Conservation (phyloP, 352 stramenopile genomes). For the Hyaloperonospora brassicae region DNA sequence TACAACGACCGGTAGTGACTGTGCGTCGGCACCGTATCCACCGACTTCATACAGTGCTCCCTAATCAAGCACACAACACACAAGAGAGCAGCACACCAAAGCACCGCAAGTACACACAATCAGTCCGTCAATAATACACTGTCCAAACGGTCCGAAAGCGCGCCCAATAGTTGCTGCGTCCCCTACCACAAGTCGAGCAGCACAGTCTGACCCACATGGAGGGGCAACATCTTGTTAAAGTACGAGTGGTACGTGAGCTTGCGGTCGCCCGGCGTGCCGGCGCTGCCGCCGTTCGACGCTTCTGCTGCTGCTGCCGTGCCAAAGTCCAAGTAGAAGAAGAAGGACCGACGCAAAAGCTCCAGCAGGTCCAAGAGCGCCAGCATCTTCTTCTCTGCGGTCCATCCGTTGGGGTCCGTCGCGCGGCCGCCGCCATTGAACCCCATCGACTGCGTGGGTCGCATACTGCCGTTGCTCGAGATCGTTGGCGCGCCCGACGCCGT, state of each 20-base stretch:
- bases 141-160: no score
- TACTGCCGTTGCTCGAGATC: constrained; percentile 38
- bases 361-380: constrained; percentile 48
- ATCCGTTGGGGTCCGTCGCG: constrained; percentile 53
- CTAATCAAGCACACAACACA: constrained; percentile 17
- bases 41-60: constrained; percentile 80
- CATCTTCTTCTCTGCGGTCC: constrained; percentile 80
- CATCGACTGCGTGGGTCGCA: constrained; percentile 32
- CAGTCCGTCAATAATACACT: no score
- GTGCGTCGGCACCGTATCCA: constrained; percentile 61
- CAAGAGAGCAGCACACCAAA: neutral
- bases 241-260: constrained; percentile 51
- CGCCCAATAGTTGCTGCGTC: constrained; percentile 2
- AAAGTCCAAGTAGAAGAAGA: constrained; percentile 76
- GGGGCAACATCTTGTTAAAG: constrained; percentile 67
- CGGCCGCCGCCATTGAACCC: constrained; percentile 28
- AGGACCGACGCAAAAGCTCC: constrained; percentile 51
- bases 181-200: constrained; percentile 69
- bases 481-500: constrained; percentile 22
- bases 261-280: constrained; percentile 28
- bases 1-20: constrained; percentile 67
- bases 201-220: constrained; percentile 55
- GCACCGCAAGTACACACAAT: no score
- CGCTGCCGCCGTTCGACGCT: constrained; percentile 19
- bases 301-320: constrained; percentile 25